These are phyloP conservation scores for Leishmania turanica DNA, from an alignment of 208 protist genomes.

Conservation along the genomic window DNA sequence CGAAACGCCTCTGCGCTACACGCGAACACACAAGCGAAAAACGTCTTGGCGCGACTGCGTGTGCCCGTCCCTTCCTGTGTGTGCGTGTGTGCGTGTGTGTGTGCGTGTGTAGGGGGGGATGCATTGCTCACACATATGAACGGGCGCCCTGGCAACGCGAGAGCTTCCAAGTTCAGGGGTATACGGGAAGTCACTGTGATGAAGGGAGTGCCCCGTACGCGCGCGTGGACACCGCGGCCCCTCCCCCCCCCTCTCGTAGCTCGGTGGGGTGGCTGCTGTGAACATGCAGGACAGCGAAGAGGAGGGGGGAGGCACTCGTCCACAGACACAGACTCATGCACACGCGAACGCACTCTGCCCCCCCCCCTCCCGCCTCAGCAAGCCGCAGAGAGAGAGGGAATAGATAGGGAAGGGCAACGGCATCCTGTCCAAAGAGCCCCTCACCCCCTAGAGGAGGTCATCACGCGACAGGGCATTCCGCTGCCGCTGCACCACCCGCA, in stretches of 20 bases:
- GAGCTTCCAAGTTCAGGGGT: neutral
- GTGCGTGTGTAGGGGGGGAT: no score
- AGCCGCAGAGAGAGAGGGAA: neutral
- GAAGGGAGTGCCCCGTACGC: neutral
- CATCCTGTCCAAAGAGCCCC: neutral
- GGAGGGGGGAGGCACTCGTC: neutral
- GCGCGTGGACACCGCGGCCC: neutral
- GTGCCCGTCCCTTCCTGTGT: neutral
- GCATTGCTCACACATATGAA: neutral
- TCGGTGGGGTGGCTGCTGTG: neutral
- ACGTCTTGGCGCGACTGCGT: no score
- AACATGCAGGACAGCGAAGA: neutral
- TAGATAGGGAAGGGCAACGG: neutral
- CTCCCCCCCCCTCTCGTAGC: neutral
- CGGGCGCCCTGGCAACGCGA: neutral
- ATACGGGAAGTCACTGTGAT: neutral
- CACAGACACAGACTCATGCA: neutral
- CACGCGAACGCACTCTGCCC: neutral
- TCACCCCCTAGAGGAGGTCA: slow-evolving; percentile 34
- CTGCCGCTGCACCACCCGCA: slow-evolving; percentile 29
- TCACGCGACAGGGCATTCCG: slow-evolving; percentile 31
- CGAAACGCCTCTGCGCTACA: neutral
- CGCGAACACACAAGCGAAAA: neutral
- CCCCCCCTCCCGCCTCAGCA: neutral
- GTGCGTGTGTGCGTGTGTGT: neutral